phyloP scores from a whole-genome alignment of 257 asterid species.

The Plantago elongata region DNA sequence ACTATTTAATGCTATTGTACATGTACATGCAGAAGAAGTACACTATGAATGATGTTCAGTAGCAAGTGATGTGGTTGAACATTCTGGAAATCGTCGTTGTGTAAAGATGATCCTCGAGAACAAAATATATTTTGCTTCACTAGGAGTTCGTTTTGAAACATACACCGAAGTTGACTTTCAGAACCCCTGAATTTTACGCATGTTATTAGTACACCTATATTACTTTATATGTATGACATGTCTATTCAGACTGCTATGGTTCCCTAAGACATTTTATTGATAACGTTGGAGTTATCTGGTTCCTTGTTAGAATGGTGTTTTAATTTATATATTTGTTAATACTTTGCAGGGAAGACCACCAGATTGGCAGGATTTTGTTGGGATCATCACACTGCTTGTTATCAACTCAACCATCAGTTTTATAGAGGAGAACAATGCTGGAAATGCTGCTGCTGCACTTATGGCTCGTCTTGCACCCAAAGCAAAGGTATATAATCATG shows the following conservation, averaged over 20 bases:
- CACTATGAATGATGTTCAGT: no score
- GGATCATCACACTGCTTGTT: slow-evolving; percentile 42
- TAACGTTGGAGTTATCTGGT: neutral
- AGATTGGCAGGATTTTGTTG: slow-evolving; percentile 60
- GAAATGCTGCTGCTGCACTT: slow-evolving; percentile 59
- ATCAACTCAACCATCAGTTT: slow-evolving; percentile 58
- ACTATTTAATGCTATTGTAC: neutral
- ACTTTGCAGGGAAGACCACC: slow-evolving; percentile 12
- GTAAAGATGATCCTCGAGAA: neutral
- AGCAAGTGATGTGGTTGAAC: neutral
- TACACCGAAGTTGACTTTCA: no score
- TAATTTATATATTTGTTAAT: neutral
- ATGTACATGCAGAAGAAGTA: neutral
- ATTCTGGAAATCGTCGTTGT: neutral
- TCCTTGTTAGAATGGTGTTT: neutral
- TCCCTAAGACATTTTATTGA: neutral
- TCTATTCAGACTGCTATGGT: neutral
- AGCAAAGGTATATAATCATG: slow-evolving; percentile 35
- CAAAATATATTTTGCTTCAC: no score
- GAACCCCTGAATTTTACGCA: neutral
- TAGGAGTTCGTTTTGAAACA: no score
- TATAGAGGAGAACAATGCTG: slow-evolving; percentile 57
- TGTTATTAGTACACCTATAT: neutral
- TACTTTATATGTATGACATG: neutral
- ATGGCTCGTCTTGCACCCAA: slow-evolving; percentile 59